A percentile compares a stretch with the other conserved stretches of the same genome.
Evolutionary conservation across 176 grass and related monocot genomes (phyloP).

Genomic region (Aegilops tauschii): DNA sequence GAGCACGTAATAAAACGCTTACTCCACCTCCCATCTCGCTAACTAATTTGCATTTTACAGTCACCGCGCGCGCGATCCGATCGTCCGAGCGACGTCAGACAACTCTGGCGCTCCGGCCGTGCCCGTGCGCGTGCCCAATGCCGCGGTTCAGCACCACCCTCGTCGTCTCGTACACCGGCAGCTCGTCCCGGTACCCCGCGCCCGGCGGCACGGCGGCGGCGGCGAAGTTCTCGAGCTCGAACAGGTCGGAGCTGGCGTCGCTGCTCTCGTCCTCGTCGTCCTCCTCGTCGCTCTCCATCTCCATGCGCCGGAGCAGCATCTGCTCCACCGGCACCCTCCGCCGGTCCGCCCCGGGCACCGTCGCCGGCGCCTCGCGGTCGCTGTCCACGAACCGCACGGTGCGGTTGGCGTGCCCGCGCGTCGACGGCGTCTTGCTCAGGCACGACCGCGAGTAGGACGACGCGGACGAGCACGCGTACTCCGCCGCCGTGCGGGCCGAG

Average conservation of each 20-base stretch:
- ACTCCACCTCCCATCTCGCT: not conserved
- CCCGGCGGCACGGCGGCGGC: slow-evolving; percentile 25
- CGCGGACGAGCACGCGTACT: slow-evolving; percentile 74
- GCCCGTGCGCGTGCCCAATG: slow-evolving; percentile 40
- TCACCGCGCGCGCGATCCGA: not conserved
- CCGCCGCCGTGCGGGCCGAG: not conserved
- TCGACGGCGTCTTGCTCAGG: slow-evolving; percentile 93
- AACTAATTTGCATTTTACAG: slow-evolving; percentile 36
- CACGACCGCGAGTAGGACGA: slow-evolving; percentile 82
- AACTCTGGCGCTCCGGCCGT: slow-evolving; percentile 32
- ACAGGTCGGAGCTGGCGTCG: slow-evolving; percentile 98
- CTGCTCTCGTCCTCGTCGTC: slow-evolving; percentile 62
- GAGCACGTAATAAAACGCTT: not conserved
- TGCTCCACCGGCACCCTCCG: slow-evolving; percentile 45
- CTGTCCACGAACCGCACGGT: slow-evolving; percentile 77
- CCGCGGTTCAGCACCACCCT: slow-evolving; percentile 48
- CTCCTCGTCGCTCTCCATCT: slow-evolving; percentile 70
- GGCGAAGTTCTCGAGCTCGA: slow-evolving; percentile 84
- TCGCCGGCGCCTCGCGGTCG: slow-evolving; percentile 33
- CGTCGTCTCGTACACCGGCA: slow-evolving; percentile 98
- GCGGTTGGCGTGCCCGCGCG: slow-evolving; percentile 47
- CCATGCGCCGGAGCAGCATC: slow-evolving; percentile 56
- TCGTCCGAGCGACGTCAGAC: not conserved
- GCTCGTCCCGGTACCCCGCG: slow-evolving; percentile 59
- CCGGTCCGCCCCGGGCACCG: not conserved